phyloP scores from a whole-genome alignment of 73 alveolate genomes.

The Diophrys appendiculata region DNA sequence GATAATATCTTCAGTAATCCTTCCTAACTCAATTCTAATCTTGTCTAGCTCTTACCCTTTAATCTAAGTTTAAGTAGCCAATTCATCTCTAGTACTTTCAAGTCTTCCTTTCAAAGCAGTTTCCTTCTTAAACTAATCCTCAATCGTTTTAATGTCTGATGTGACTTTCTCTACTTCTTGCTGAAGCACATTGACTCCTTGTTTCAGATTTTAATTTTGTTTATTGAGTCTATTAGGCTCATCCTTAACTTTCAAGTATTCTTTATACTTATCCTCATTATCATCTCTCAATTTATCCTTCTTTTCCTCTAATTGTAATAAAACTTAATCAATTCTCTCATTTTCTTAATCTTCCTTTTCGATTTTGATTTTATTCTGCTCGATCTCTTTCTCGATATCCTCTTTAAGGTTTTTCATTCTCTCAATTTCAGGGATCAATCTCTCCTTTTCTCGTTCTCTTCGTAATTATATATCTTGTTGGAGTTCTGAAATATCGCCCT shows the following conservation, averaged over 20 bases:
- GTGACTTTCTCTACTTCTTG: conserved; percentile 41
- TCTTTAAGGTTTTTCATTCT: conserved; percentile 3
- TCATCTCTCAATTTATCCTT: conserved; percentile 56
- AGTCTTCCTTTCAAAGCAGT: conserved; percentile 24
- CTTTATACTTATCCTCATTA: conserved; percentile 59
- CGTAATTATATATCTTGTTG: conserved; percentile 45
- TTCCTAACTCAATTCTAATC: conserved; percentile 51
- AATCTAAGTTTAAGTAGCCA: conserved; percentile 40
- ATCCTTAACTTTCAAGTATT: conserved; percentile 66
- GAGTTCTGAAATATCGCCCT: conserved; percentile 39
- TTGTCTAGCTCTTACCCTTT: conserved; percentile 39
- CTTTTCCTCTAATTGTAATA: conserved; percentile 42
- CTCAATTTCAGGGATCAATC: background rate
- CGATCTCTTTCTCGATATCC: conserved; percentile 7
- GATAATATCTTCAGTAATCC: conserved; percentile 40
- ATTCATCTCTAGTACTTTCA: conserved; percentile 24
- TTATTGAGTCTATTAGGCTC: conserved; percentile 77
- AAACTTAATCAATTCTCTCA: conserved; percentile 60
- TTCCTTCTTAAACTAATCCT: conserved; percentile 37
- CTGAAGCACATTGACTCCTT: conserved; percentile 61
- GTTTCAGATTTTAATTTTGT: conserved; percentile 70
- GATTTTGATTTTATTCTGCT: conserved; percentile 20
- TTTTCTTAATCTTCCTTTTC: conserved; percentile 62
- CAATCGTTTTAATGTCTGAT: conserved; percentile 27
- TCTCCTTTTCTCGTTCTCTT: conserved; percentile 65